Evolutionary conservation across 2,329 filamentous ascomycete genomes (phyloP), one percentile per base, ranked within the genome.

Genomic region (Pseudofabraea citricarpa): DNA sequence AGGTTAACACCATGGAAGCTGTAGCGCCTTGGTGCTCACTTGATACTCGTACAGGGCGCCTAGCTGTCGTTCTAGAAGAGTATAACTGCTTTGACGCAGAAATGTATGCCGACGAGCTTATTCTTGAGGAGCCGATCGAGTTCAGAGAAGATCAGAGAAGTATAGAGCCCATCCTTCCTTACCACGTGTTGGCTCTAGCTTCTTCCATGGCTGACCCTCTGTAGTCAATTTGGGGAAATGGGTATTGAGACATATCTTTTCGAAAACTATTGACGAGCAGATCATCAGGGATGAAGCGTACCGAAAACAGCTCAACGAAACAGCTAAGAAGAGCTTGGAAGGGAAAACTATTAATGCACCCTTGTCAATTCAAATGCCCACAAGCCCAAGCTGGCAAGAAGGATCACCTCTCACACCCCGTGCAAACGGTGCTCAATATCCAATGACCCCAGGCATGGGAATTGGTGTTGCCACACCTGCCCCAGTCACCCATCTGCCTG

Each of bases 1-100:
- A 90, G 57, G 79, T 96, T 43, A 95, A 96, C 59, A 95, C 89
- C 0, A 75, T 79, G 12, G 90, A 95, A 61, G 90, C 84, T 23
- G 88, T 97, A 29, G 86, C 91, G 4, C 91, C 95, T 42, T 98
- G 93, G 93, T 98, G 93, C 61, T 88, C 88, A 2, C 86, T 97
- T 41, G 90, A 98, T 59, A 90, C 91, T 16, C 85, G 91, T 55
- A 97, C 91, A 4, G 93, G 93, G 26, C 89, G 87, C 49, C 71
- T 98, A 43, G 91, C 90, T 2, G 91, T 96, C 3, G 84, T 94
- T 15, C 66, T 98, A 15, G 93, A 98, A 60, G 88, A 90, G 31
- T 94, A 93, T 58, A 94, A 94, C 55, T 96, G 90, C 62, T 98
- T 98, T 56, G 93, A 98, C 65, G 93, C 90, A 13, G 93, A 98